Conservation (phyloP, 805 yeast genomes). For the Nakazawaea ernobii region DNA sequence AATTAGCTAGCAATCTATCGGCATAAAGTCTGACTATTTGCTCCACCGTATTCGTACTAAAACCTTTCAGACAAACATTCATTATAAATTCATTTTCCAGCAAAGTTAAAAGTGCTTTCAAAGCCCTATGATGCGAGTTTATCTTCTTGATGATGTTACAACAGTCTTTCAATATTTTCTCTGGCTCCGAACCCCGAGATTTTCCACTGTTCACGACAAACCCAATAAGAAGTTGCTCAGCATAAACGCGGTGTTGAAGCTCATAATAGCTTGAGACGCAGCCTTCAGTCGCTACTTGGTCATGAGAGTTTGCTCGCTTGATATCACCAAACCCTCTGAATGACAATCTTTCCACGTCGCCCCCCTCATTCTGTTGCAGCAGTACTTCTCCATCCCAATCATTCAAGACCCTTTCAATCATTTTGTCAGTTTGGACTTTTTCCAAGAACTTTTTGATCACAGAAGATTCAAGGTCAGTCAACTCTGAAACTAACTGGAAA, state of each 20-base stretch:
- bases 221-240: neutral
- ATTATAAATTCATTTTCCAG: neutral
- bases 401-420: neutral
- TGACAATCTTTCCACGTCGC: neutral
- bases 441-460: neutral
- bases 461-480: neutral
- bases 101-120: neutral
- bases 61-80: neutral
- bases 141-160: neutral
- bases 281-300: neutral
- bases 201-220: neutral
- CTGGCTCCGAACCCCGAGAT: neutral
- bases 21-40: slow-evolving; percentile 26
- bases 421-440: neutral
- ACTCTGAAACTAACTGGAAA: neutral
- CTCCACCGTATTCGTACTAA: slow-evolving; percentile 7
- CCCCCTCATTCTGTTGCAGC: neutral
- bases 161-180: neutral
- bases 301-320: neutral
- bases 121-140: neutral
- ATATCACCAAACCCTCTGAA: neutral
- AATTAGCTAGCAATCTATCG: slow-evolving; percentile 24
- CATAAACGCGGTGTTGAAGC: neutral
- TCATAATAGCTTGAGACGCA: neutral
- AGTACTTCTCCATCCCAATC: neutral